Conservation (phyloP, 192 early-diverging fungal genomes). For the Backusella psychrophila region DNA sequence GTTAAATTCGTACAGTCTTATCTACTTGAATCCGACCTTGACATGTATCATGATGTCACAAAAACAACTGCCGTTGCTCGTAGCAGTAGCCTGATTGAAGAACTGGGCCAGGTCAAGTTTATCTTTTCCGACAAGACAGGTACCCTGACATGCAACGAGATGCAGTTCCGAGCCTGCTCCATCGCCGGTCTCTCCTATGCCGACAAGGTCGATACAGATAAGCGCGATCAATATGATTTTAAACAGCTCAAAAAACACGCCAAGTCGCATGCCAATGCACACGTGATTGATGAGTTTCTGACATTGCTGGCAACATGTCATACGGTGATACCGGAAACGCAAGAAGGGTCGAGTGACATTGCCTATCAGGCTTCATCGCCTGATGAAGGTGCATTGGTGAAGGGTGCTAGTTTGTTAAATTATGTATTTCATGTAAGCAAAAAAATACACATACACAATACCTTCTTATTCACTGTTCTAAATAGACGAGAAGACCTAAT, state of each 20-base stretch:
- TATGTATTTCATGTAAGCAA: conserved; percentile 61
- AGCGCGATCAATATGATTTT: conserved; percentile 73
- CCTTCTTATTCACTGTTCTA: background rate
- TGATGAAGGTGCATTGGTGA: conserved; percentile 93
- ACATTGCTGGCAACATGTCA: conserved; percentile 91
- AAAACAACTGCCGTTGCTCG: conserved; percentile 92
- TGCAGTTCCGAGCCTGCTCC: conserved; percentile 87
- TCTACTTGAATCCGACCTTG: conserved; percentile 90
- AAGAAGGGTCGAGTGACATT: conserved; percentile 62
- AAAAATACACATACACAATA: background rate
- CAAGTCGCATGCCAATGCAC: conserved; percentile 53
- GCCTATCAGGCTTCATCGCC: conserved; percentile 96
- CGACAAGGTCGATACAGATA: conserved; percentile 86
- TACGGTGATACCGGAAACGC: conserved; percentile 93
- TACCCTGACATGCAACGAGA: conserved; percentile 85
- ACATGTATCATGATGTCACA: conserved; percentile 93
- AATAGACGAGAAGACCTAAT: conserved; percentile 53
- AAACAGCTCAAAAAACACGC: conserved; percentile 61
- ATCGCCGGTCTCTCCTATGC: conserved; percentile 93
- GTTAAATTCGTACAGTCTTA: conserved; percentile 90
- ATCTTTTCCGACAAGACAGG: conserved; percentile 97
- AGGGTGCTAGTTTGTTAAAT: conserved; percentile 62
- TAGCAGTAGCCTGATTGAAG: conserved; percentile 93
- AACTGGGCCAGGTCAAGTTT: conserved; percentile 92
- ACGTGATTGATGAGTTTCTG: conserved; percentile 86